A percentile compares a stretch with the other conserved stretches of the same genome.
Evolutionary conservation across 2,329 filamentous ascomycete species (phyloP).

Genomic region (Fusarium tjaetaba): DNA sequence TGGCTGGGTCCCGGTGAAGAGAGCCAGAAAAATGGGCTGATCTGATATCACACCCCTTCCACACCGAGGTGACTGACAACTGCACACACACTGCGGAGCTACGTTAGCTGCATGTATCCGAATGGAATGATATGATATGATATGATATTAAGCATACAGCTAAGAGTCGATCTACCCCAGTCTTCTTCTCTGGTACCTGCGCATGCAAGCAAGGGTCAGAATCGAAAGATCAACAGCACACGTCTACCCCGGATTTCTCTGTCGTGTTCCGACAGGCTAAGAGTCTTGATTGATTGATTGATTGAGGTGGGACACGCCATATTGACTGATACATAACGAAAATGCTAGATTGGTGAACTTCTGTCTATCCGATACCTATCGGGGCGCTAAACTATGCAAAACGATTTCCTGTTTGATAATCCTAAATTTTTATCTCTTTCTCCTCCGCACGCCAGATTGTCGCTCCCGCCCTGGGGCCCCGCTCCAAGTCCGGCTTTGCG

Average conservation of each 20-base stretch:
- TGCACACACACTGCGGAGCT: conserved; percentile 5
- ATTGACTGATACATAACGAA: conserved; percentile 3
- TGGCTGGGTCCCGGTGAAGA: conserved; percentile 37
- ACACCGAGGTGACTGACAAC: conserved; percentile 16
- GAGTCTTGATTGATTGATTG: no score
- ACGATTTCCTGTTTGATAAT: conserved; percentile 3
- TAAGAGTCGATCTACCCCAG: conserved; percentile 19
- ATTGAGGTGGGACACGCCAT: neutral
- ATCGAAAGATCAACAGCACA: conserved; percentile 14
- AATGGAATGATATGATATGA: conserved; percentile 6
- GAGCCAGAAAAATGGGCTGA: conserved; percentile 29
- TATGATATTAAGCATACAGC: conserved; percentile 5
- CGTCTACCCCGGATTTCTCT: neutral
- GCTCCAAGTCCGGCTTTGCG: conserved; percentile 5
- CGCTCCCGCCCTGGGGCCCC: conserved; percentile 3
- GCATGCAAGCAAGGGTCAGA: conserved; percentile 14
- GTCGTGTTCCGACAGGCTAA: neutral
- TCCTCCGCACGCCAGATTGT: conserved; percentile 9
- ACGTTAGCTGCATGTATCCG: conserved; percentile 7
- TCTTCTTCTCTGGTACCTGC: conserved; percentile 22
- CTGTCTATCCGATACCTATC: conserved; percentile 28
- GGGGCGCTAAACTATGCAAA: conserved; percentile 32
- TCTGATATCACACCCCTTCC: neutral
- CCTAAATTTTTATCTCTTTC: neutral
- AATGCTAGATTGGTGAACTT: conserved; percentile 33